Conservation (phyloP, 805 yeast species). For the Suhomyces kilbournensis region DNA sequence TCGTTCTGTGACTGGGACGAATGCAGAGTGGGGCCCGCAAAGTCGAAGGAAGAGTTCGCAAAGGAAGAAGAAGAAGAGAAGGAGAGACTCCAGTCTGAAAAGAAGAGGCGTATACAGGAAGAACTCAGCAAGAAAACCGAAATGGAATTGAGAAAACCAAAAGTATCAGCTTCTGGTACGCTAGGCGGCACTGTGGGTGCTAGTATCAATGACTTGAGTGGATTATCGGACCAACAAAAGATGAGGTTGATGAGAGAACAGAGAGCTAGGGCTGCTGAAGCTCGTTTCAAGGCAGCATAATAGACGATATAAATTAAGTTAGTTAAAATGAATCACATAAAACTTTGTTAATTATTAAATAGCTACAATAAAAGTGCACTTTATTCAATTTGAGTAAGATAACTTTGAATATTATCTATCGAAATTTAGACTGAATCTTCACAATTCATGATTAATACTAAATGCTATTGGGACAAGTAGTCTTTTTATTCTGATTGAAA, state of each 20-base stretch:
- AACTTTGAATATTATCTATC: no score
- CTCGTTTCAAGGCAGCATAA: slow-evolving; percentile 44
- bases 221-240: slow-evolving; percentile 71
- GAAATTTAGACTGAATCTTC: no score
- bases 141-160: slow-evolving; percentile 34
- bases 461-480: no score
- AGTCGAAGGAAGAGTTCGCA: slow-evolving; percentile 58
- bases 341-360: no score
- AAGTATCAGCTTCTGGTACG: slow-evolving; percentile 31
- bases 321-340: no score
- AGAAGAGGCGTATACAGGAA: slow-evolving; percentile 40
- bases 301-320: no score
- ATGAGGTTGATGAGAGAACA: slow-evolving; percentile 86
- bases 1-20: slow-evolving; percentile 62
- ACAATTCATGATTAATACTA: no score
- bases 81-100: slow-evolving; percentile 35
- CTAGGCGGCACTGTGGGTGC: slow-evolving; percentile 22
- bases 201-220: slow-evolving; percentile 46
- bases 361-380: no score
- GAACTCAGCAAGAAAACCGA: slow-evolving; percentile 45
- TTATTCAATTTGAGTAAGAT: no score
- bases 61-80: slow-evolving; percentile 33
- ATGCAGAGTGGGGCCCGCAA: slow-evolving; percentile 61
- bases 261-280: slow-evolving; percentile 95
- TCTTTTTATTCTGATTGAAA: slow-evolving; percentile 12